Conservation (phyloP, 1,139 yeast species). For the Debaryomyces singareniensis region DNA sequence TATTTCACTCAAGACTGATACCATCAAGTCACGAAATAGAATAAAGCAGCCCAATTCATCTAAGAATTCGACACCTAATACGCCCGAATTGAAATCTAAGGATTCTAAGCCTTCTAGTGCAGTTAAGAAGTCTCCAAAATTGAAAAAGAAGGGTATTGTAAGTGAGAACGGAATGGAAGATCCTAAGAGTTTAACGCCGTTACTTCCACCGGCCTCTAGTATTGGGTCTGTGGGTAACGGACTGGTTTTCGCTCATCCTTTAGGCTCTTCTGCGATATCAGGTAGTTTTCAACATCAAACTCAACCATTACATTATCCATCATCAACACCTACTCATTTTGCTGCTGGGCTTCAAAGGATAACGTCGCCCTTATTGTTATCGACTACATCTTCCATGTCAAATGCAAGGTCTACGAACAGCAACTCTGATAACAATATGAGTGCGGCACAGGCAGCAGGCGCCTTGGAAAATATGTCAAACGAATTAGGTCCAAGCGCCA, state of each 20-base stretch:
- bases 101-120: conserved; percentile 21
- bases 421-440: conserved; percentile 8
- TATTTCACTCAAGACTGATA: conserved; percentile 82
- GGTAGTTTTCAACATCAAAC: conserved; percentile 34
- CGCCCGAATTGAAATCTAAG: conserved; percentile 41
- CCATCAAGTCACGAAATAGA: conserved; percentile 84
- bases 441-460: conserved; percentile 46
- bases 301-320: conserved; percentile 59
- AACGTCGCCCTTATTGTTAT: conserved; percentile 56
- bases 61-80: conserved; percentile 31
- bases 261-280: conserved; percentile 10
- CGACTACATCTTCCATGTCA: conserved; percentile 37
- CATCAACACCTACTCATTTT: conserved; percentile 65
- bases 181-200: conserved; percentile 20
- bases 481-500: conserved; percentile 42
- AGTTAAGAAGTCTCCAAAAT: conserved; percentile 20
- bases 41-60: conserved; percentile 45
- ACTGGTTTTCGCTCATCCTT: conserved; percentile 6
- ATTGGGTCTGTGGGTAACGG: conserved; percentile 3
- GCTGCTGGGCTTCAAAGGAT: conserved; percentile 59
- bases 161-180: conserved; percentile 8
- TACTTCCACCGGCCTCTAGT: conserved; percentile 19
- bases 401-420: conserved; percentile 23
- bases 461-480: conserved; percentile 53
- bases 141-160: conserved; percentile 14